Evolutionary conservation across 148 eudicot species (phyloP), one percentile per base, ranked within the genome.

Genomic region (Amaranthus hypochondriacus): DNA sequence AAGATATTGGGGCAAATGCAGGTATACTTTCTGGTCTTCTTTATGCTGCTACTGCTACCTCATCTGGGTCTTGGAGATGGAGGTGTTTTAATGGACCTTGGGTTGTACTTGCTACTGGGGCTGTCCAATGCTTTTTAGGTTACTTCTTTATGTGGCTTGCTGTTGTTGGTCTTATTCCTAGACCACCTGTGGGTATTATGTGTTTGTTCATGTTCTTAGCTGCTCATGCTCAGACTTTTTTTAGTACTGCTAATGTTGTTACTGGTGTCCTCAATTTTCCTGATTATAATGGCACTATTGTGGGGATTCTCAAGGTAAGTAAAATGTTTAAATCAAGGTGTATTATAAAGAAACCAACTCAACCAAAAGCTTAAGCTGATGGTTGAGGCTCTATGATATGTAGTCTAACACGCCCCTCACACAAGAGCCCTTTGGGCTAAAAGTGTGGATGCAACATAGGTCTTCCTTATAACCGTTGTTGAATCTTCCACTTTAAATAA

Each of bases 1-100:
- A 92, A 59, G 98, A 95, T 78, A 89, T 95, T 74, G 97, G 98
- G 46, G 92, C 96, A 12, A 92, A 95, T 88, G 90, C 89, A 71
- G 98, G 98, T 13, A 47, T 90, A 15, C 72, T 95, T 59, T 92
- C 98, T 66, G 98, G 98, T 68, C 66, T 95, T 70, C 88, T 95
- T 11, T 95, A 90, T 83, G 68, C 92, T 57, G 75, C 54, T 43
- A 18, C 21, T 15, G 42, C 88, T 52, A 83, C 76, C 43, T 56
- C 82, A 2, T 56, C 80, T 59, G 52, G 66, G 55, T 14, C 66
- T 6, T 71, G 47, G 42, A 28, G 64, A 2, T 54, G 69, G 43
- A 14, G 55, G 6, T 66, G 42, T 51, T 43, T 61, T 7, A 48
- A 64, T 7, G 83, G 91, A 8, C 90, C 97, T 0, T 87, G 96